These are phyloP conservation scores for Apiospora hydei DNA, from an alignment of 2,329 filamentous ascomycete species.

Conservation along the genomic window DNA sequence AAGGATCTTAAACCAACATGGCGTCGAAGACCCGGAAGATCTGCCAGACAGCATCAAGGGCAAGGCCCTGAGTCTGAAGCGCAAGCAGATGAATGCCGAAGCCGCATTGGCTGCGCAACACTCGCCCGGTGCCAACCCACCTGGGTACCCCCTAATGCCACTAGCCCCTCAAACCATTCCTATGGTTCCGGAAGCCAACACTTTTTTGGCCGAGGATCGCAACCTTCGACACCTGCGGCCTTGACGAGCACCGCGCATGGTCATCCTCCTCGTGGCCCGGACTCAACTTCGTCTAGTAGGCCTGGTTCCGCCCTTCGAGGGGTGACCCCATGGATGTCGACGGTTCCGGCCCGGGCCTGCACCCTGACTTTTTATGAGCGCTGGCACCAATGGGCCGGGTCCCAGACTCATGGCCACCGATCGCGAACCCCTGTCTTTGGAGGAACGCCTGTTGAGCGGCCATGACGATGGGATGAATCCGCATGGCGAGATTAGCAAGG, in stretches of 20 bases:
- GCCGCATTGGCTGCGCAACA: conserved; percentile 51
- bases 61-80: conserved; percentile 76
- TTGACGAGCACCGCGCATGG: conserved; percentile 43
- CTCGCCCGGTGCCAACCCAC: conserved; percentile 11
- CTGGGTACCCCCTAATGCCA: conserved; percentile 34
- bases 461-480: conserved; percentile 55
- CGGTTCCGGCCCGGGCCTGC: conserved; percentile 41
- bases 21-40: conserved; percentile 89
- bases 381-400: conserved; percentile 45
- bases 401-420: conserved; percentile 52
- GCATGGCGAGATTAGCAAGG: conserved; percentile 54
- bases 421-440: conserved; percentile 50
- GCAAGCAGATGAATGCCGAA: conserved; percentile 71
- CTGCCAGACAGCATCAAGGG: conserved; percentile 83
- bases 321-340: conserved; percentile 51
- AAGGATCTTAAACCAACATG: conserved; percentile 88
- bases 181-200: conserved; percentile 42
- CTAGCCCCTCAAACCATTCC: conserved; percentile 45
- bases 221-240: conserved; percentile 46
- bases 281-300: conserved; percentile 44
- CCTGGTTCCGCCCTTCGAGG: conserved; percentile 40
- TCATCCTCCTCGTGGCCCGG: conserved; percentile 43
- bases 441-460: conserved; percentile 59
- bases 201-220: conserved; percentile 46
- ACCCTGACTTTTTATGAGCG: conserved; percentile 52